Base-by-base conservation (phyloP, 345 rosid species). In the Streptanthus diversifolius region DNA sequence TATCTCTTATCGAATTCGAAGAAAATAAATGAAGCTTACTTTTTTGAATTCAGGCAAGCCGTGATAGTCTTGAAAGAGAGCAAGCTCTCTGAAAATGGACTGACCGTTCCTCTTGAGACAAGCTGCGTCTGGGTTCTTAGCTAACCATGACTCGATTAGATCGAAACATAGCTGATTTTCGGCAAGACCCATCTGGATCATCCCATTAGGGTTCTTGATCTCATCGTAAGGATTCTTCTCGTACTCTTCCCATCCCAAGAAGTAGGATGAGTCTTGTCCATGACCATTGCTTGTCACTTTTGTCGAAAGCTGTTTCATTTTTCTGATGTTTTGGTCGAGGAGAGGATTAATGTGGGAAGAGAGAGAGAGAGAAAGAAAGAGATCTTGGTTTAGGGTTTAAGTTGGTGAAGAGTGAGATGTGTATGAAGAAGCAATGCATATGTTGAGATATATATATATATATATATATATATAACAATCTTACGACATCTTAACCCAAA, bases 161-260 rank as follows among this genome's bases (percentile, higher is more conserved):
- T 87, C 93, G 54, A 86, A 86, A 21, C 85, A 87, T n/a, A 90
- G 85, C 81, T 89, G 93, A 75, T 90, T 90, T 60, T 90, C 96
- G 27, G 96, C 96, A 53, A 90, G 88, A 58, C 96, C 93, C 93
- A 90, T 88, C 70, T 88, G 93, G 54, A 90, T 88, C 56, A 90
- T 88, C 10, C 96, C 96, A 22, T 59, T 45, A 7, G 96, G 91
- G 70, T 90, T 90, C 64, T 78, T 83, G 62, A 76, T 76, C 66
- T 81, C 82, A 43, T 90, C 87, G 54, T 85, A 88, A 22, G 91
- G 96, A 30, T 90, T 86, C 43, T 88, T 90, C 82, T 90, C 93
- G 43, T 88, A 88, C 63, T 88, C 93, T 66, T 86, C 71, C 96
- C 96, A 90, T 37, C 96, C 96, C 32, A 86, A 60, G 81, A 90